A percentile compares a stretch with the other conserved stretches of the same genome.
phyloP scores from a whole-genome alignment of 768 basidiomycete species.

The Boletus huronensis region DNA sequence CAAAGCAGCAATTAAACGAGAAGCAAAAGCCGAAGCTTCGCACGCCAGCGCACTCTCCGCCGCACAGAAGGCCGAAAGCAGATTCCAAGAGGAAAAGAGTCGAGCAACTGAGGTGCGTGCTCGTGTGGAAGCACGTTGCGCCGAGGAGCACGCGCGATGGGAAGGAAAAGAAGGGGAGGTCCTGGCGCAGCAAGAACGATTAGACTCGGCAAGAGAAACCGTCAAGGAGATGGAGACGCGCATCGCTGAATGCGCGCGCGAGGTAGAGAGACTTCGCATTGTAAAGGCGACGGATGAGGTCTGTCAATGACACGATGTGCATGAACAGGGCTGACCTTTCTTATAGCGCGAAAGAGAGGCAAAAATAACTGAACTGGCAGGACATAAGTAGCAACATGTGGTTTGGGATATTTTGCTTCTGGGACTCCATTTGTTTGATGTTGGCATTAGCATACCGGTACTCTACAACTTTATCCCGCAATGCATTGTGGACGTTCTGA shows the following conservation, averaged over 20 bases:
- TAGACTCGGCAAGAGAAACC: constrained; percentile 50
- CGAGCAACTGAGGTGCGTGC: constrained; percentile 50
- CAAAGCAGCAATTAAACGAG: constrained; percentile 61
- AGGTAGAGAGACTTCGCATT: constrained; percentile 63
- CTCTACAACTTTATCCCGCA: not conserved
- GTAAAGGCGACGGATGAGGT: constrained; percentile 68
- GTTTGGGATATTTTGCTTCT: not conserved
- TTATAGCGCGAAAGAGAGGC: constrained; percentile 52
- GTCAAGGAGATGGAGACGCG: constrained; percentile 57
- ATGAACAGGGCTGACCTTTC: constrained; percentile 1
- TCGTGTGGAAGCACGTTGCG: constrained; percentile 40
- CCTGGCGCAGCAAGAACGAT: constrained; percentile 41
- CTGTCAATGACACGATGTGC: constrained; percentile 10
- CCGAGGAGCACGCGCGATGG: constrained; percentile 59
- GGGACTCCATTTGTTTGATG: not conserved
- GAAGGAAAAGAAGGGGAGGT: constrained; percentile 50
- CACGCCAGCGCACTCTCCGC: constrained; percentile 52
- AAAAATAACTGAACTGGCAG: constrained; percentile 40
- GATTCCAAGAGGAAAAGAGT: constrained; percentile 58
- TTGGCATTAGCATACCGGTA: not conserved
- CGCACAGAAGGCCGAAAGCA: constrained; percentile 63
- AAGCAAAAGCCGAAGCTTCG: constrained; percentile 50
- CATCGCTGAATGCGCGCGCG: constrained; percentile 67
- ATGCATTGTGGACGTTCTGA: constrained; percentile 1
- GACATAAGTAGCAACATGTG: constrained; percentile 6